phyloP scores from a whole-genome alignment of 805 yeast genomes.

The Wickerhamiella allomyrinae region DNA sequence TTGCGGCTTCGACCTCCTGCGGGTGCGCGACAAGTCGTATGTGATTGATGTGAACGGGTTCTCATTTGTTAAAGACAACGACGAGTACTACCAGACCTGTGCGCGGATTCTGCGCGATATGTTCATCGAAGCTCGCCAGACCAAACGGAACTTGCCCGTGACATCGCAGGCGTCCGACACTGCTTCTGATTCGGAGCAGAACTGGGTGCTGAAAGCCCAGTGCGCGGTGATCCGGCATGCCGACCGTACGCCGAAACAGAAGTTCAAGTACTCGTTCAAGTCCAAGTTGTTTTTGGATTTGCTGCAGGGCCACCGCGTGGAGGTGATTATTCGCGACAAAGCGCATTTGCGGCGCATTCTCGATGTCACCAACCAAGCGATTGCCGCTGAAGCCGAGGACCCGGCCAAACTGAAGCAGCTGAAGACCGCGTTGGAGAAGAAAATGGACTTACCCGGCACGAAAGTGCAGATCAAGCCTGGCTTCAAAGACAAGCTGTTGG shows the following conservation, averaged over 20 bases:
- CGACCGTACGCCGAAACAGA: constrained; percentile 96
- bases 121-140: constrained; percentile 45
- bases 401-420: constrained; percentile 59
- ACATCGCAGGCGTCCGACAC: constrained; percentile 4
- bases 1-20: constrained; percentile 88
- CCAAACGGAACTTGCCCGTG: constrained; percentile 18
- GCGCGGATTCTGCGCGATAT: constrained; percentile 61
- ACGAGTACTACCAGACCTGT: constrained; percentile 70
- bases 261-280: constrained; percentile 86
- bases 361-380: constrained; percentile 71
- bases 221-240: constrained; percentile 92
- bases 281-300: constrained; percentile 75
- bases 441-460: constrained; percentile 85
- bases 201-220: constrained; percentile 92
- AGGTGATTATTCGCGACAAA: constrained; percentile 84
- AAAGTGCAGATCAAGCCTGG: constrained; percentile 88
- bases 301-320: constrained; percentile 88
- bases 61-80: constrained; percentile 89
- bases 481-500: constrained; percentile 26
- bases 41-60: constrained; percentile 98
- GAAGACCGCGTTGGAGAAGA: constrained; percentile 73
- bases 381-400: constrained; percentile 64
- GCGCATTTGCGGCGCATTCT: constrained; percentile 75
- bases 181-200: constrained; percentile 34
- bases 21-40: constrained; percentile 77